These are phyloP conservation scores for Lolium multiflorum DNA, from an alignment of 176 grass and related monocot genomes.

Conservation along the genomic window DNA sequence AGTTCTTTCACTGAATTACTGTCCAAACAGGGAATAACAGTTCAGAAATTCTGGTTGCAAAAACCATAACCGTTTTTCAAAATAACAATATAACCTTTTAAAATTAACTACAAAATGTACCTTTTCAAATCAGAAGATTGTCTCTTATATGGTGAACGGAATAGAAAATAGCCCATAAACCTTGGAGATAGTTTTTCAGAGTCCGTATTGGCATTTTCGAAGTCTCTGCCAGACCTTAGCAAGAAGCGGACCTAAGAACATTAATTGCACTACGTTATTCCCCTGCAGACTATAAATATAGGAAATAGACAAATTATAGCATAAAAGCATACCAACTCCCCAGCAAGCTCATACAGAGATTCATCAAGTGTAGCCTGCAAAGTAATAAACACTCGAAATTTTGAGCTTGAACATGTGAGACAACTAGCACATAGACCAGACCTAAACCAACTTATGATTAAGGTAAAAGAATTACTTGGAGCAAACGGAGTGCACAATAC, in stretches of 20 bases:
- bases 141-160: constrained; percentile 73
- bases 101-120: constrained; percentile 50
- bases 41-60: constrained; percentile 35
- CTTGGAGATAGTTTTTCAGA: constrained; percentile 93
- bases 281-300: constrained; percentile 22
- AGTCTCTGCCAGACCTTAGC: constrained; percentile 95
- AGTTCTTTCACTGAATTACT: constrained; percentile 88
- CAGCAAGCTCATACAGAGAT: constrained; percentile 90
- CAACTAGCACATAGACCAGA: constrained; percentile 13
- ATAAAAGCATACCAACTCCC: constrained; percentile 82
- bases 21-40: constrained; percentile 36
- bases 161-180: constrained; percentile 86
- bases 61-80: not conserved
- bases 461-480: constrained; percentile 76
- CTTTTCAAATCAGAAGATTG: constrained; percentile 93
- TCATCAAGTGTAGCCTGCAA: constrained; percentile 94
- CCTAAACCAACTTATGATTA: constrained; percentile 34
- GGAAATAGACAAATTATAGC: constrained; percentile 46
- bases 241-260: constrained; percentile 82
- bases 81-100: not conserved
- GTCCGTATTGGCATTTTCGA: constrained; percentile 71
- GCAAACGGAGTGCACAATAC: constrained; percentile 89
- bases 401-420: constrained; percentile 44
- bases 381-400: constrained; percentile 31
- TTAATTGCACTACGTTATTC: constrained; percentile 39